These are phyloP conservation scores for Hysterangium stoloniferum DNA, from an alignment of 768 basidiomycete species.

Conservation along the genomic window DNA sequence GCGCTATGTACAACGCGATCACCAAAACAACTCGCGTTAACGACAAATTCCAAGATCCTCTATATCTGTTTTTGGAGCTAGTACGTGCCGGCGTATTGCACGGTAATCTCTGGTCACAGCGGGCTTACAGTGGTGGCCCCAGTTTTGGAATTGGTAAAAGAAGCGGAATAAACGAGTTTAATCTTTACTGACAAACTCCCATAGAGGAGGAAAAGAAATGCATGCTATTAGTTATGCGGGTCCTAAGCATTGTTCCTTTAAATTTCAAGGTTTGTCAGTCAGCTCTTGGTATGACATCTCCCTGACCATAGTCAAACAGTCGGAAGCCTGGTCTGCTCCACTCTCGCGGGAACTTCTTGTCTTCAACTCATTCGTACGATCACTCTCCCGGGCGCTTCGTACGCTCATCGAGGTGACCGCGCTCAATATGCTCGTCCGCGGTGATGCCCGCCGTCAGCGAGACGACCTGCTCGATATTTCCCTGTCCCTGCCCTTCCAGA, in stretches of 20 bases:
- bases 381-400: constrained; percentile 83
- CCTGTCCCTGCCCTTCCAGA: constrained; percentile 88
- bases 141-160: constrained; percentile 83
- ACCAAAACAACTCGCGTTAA: constrained; percentile 65
- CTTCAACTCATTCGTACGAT: constrained; percentile 96
- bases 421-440: constrained; percentile 86
- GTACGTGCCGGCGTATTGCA: constrained; percentile 96
- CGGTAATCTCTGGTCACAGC: constrained; percentile 81
- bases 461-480: constrained; percentile 92
- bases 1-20: constrained; percentile 84
- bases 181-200: constrained; percentile 15
- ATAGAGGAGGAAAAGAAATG: constrained; percentile 89
- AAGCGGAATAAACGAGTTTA: constrained; percentile 20
- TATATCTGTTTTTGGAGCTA: constrained; percentile 92
- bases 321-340: constrained; percentile 92
- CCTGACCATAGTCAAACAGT: constrained; percentile 31
- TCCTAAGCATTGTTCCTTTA: constrained; percentile 89
- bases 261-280: constrained; percentile 72
- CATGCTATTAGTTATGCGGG: constrained; percentile 95
- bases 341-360: constrained; percentile 93
- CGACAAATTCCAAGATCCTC: constrained; percentile 97
- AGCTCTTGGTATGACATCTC: not conserved
- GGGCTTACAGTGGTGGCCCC: constrained; percentile 89
- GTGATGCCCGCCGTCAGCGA: constrained; percentile 76
- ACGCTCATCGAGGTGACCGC: constrained; percentile 86